phyloP scores from a whole-genome alignment of 495 filamentous ascomycete genomes.

The Cudoniella acicularis region DNA sequence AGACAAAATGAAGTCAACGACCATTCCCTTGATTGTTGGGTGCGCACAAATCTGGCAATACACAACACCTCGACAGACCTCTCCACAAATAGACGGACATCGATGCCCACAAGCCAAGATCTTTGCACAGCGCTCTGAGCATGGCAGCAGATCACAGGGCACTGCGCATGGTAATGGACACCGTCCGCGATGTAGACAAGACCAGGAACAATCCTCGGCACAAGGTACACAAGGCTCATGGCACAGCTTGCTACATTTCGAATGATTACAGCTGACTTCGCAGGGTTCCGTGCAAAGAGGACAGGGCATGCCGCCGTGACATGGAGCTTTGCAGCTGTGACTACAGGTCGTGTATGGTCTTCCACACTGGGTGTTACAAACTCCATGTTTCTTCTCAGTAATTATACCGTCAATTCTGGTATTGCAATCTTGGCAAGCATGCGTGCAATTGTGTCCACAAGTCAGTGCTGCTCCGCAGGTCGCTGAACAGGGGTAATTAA shows the following conservation, averaged over 20 bases:
- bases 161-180: conserved; percentile 68
- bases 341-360: conserved; percentile 47
- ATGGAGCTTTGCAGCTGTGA: conserved; percentile 50
- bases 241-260: conserved; percentile 54
- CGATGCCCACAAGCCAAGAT: conserved; percentile 51
- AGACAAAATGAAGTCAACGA: conserved; percentile 52
- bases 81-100: conserved; percentile 66
- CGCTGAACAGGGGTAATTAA: conserved; percentile 40
- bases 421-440: conserved; percentile 47
- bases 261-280: conserved; percentile 61
- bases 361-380: conserved; percentile 51
- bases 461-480: conserved; percentile 41
- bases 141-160: conserved; percentile 63
- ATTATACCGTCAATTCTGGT: conserved; percentile 25
- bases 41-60: conserved; percentile 56
- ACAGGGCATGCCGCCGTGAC: conserved; percentile 53
- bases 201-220: conserved; percentile 52
- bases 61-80: conserved; percentile 51
- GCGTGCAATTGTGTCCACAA: conserved; percentile 62
- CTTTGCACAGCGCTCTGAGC: conserved; percentile 51
- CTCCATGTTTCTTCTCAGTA: conserved; percentile 38
- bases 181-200: conserved; percentile 49
- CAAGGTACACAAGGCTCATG: conserved; percentile 64
- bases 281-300: conserved; percentile 52
- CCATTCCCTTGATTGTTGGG: conserved; percentile 36